Evolutionary conservation across 192 early-diverging fungal species (phyloP).

Genomic region (Backusella circina): DNA sequence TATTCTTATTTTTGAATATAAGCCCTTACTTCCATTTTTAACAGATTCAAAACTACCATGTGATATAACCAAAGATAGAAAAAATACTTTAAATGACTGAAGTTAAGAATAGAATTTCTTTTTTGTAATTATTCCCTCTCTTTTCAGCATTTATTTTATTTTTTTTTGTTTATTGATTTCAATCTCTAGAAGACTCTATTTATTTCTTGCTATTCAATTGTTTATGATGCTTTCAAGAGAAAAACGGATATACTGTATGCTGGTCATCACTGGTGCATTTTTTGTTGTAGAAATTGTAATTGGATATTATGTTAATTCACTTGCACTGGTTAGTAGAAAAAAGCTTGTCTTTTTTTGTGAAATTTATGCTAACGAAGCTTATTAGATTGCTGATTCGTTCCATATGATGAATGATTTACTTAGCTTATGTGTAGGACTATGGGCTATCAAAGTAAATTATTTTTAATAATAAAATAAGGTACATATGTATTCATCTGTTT

Average conservation of each 20-base stretch:
- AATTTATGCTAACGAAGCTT: background rate
- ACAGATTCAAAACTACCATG: background rate
- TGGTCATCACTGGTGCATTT: constrained; percentile 59
- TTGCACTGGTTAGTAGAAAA: constrained; percentile 55
- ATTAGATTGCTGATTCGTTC: constrained; percentile 82
- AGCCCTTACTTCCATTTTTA: background rate
- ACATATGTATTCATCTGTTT: background rate
- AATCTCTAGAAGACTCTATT: background rate
- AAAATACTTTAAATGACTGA: background rate
- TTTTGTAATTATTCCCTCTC: background rate
- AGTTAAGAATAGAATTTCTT: background rate
- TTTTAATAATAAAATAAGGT: background rate
- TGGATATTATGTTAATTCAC: constrained; percentile 70
- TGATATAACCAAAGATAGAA: background rate
- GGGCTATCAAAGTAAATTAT: constrained; percentile 59
- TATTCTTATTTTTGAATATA: background rate
- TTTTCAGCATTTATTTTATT: background rate
- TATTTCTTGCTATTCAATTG: background rate
- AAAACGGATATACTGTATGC: constrained; percentile 27
- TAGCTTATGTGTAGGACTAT: constrained; percentile 74
- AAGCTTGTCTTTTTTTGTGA: background rate
- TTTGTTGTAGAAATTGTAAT: constrained; percentile 81
- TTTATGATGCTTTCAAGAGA: background rate
- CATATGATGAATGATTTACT: constrained; percentile 89
- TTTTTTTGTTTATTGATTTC: background rate